phyloP scores from a whole-genome alignment of 768 basidiomycete species.

The Suillus bovinus region DNA sequence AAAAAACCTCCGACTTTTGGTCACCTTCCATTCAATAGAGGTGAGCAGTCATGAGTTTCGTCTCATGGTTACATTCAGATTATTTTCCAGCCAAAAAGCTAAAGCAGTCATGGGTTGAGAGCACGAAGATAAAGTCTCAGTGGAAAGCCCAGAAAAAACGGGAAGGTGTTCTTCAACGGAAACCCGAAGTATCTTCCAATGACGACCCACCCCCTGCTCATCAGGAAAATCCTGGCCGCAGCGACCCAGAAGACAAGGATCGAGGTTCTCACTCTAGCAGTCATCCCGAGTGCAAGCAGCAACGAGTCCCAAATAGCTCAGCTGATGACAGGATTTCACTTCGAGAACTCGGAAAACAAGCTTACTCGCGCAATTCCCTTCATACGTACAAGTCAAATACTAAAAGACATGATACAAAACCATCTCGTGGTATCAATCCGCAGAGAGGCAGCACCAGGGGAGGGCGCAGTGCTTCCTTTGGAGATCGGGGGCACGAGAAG shows the following conservation, averaged over 20 bases:
- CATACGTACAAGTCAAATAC: conserved; percentile 58
- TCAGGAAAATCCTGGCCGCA: not conserved
- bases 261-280: not conserved
- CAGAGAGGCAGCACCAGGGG: conserved; percentile 20
- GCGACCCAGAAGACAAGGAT: not conserved
- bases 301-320: conserved; percentile 6
- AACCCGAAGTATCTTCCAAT: conserved; percentile 2
- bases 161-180: conserved; percentile 34
- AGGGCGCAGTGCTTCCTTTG: conserved; percentile 36
- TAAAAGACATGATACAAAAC: conserved; percentile 19
- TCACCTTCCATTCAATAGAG: conserved; percentile 63
- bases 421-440: conserved; percentile 10
- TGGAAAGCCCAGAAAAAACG: conserved; percentile 74
- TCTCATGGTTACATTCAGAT: conserved; percentile 9
- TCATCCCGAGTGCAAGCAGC: conserved; percentile 3
- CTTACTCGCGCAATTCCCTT: conserved; percentile 58
- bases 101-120: conserved; percentile 79
- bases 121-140: conserved; percentile 72
- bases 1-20: conserved; percentile 72
- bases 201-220: conserved; percentile 4
- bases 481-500: conserved; percentile 29
- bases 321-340: conserved; percentile 34
- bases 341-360: conserved; percentile 61
- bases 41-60: conserved; percentile 36
- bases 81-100: conserved; percentile 65